Evolutionary conservation across 2,329 filamentous ascomycete species (phyloP), one percentile per base, ranked within the genome.

Genomic region (Cordyceps sp.): DNA sequence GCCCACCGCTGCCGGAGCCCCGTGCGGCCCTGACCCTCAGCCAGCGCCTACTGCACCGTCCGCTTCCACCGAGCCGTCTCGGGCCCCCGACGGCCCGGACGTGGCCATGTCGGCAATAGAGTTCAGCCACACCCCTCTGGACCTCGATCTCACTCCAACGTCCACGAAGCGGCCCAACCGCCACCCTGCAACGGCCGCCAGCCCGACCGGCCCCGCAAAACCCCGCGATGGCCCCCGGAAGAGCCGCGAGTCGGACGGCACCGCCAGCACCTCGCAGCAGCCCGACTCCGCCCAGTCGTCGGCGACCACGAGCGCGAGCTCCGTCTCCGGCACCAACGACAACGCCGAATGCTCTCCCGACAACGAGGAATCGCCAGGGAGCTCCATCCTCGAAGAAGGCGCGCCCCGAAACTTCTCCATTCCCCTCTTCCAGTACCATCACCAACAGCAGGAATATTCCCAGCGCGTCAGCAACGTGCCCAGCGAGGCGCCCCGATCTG

Each of bases 391-490:
- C 18, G 62, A 67, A 26, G 61, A 58, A 13, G 52, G 54, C 32
- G 45, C 55, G 31, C 44, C 54, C 6, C 55, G 51, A 33, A 55
- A 49, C 38, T 55, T 59, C 33, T 50, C 59, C 4, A 64, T 75
- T 8, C 66, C 70, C 10, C 64, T 64, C 39, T 61, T 76, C 33
- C 70, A 76, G 44, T 76, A 78, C 41, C 68, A 76, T 42, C 71
- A 76, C 40, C 71, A 72, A 40, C 60, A 64, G 41, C 60, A 63
- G 31, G 49, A 60, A 2, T 58, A 44, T 42, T 62, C 38, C 46
- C 54, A 34, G 16, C 53, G 55, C 18, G 55, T 59, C 35, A 54
- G 53, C 31, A 66, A 53, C 42, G 54, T 54, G n/a, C 52, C 57
- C 23, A 51, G 49, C 36, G 61, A 57, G 24, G 56, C 58, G 31